These are phyloP conservation scores for Linaria vulgaris DNA, from an alignment of 257 asterid genomes.

Conservation along the genomic window DNA sequence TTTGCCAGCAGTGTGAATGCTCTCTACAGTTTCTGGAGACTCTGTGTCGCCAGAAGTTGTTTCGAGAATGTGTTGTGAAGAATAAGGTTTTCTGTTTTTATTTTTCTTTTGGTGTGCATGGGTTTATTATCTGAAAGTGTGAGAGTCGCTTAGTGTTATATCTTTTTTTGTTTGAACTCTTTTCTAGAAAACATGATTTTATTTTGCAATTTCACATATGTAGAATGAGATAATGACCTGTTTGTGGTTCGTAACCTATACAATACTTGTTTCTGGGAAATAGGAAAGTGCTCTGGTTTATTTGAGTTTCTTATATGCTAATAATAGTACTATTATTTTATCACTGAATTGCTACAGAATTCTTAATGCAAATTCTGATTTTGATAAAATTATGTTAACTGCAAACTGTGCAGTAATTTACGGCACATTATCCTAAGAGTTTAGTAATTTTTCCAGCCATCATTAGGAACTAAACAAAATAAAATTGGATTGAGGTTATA, in stretches of 20 bases:
- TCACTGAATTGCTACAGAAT: background rate
- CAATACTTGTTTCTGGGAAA: background rate
- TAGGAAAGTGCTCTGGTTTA: constrained; percentile 2
- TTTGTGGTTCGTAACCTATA: constrained; percentile 8
- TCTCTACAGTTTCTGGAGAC: constrained; percentile 88
- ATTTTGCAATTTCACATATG: background rate
- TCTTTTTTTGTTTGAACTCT: background rate
- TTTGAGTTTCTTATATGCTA: background rate
- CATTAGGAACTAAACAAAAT: too few relatives aligned
- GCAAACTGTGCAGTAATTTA: background rate
- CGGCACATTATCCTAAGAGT: background rate
- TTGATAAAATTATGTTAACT: background rate
- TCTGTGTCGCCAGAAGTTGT: constrained; percentile 81
- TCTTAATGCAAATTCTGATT: background rate
- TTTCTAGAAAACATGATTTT: background rate
- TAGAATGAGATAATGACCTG: constrained; percentile 5
- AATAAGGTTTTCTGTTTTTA: constrained; percentile 64
- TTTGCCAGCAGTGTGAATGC: constrained; percentile 95
- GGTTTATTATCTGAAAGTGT: constrained; percentile 22
- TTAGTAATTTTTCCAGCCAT: too few relatives aligned
- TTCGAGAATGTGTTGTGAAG: constrained; percentile 81
- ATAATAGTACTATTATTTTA: constrained; percentile 11
- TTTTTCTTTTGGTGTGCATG: constrained; percentile 1
- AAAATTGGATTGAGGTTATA: too few relatives aligned
- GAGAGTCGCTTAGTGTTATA: constrained; percentile 14